Evolutionary conservation across 306 rosid genomes (phyloP), one percentile per base, ranked within the genome.

Genomic region (Rosa rugosa): DNA sequence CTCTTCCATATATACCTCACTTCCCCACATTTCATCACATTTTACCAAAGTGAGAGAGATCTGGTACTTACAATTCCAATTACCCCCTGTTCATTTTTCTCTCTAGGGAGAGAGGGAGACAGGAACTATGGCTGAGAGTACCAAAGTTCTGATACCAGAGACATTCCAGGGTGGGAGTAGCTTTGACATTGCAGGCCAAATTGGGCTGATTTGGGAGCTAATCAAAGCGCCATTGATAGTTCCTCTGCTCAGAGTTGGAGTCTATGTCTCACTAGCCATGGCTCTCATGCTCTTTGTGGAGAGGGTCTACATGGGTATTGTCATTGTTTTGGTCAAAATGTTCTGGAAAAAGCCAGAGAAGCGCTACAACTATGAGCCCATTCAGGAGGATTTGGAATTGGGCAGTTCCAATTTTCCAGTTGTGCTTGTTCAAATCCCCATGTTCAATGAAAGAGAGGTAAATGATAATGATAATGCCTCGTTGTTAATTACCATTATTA

Each of bases 391-490:
- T 36, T 80, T 78, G 60, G 99, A 96, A 89, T 38, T 83, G 31
- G 99, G 99, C 2, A 79, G 86, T 82, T 82, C 96, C 11, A 90
- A 91, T 86, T 96, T 87, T 86, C 99, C 99, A 0, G 86, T 83
- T 16, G 98, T 96, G 42, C 95, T 96, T 6, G n/a, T 96, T 31
- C 99, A 96, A 91, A 96, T 96, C 87, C 99, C 99, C 20, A 96
- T 96, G 99, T 96, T 84, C 86, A 96, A 96, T 62, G 99, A 96
- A 79, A 88, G 62, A 89, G 99, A 96, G 99, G 99, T 93, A 8
- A 25, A 62, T 17, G 8, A 13, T 14, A 14, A 31, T 63, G 10
- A 59, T 36, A 5, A 1, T 53, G 64, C 34, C 9, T 49, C 36
- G 42, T 12, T 66, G 20, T 62, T 31, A 14, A 64, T 34, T 8